Evolutionary conservation across 257 asterid species (phyloP).

Genomic region (Avicennia marina): DNA sequence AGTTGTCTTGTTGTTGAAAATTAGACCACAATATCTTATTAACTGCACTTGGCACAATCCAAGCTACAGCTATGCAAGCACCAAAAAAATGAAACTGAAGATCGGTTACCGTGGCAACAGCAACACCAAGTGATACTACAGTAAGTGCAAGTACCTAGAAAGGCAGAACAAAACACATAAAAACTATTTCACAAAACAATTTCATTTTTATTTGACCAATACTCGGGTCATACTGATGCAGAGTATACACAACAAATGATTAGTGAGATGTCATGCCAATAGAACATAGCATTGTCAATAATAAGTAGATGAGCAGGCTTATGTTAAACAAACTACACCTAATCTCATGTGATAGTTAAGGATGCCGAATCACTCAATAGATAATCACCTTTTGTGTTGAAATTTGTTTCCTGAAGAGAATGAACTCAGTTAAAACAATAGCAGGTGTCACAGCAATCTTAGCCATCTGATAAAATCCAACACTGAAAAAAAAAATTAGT

Average conservation of each 20-base stretch:
- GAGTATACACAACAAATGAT: too few species aligned
- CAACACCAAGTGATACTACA: slow-evolving; percentile 79
- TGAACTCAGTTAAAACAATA: slow-evolving; percentile 81
- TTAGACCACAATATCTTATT: slow-evolving; percentile 93
- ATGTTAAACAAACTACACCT: too few species aligned
- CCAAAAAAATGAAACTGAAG: slow-evolving; percentile 92
- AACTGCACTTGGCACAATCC: slow-evolving; percentile 92
- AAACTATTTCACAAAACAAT: too few species aligned
- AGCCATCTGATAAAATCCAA: slow-evolving; percentile 99
- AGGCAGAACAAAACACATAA: slow-evolving; percentile 1
- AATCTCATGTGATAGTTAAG: too few species aligned
- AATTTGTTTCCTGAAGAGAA: slow-evolving; percentile 63
- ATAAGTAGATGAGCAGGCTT: too few species aligned
- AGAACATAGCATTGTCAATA: not conserved
- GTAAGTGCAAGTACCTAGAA: slow-evolving; percentile 83
- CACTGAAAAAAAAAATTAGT: slow-evolving; percentile 44
- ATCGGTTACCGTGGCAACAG: slow-evolving; percentile 94
- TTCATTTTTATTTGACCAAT: too few species aligned
- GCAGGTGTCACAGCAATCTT: slow-evolving; percentile 98
- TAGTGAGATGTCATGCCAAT: too few species aligned
- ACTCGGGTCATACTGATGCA: too few species aligned
- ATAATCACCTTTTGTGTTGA: slow-evolving; percentile 58
- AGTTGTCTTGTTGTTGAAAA: slow-evolving; percentile 93
- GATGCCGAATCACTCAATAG: not conserved
- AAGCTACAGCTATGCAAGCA: slow-evolving; percentile 89